Evolutionary conservation across 371 early-diverging fungal genomes (phyloP).

Genomic region (Lichtheimia ornata): DNA sequence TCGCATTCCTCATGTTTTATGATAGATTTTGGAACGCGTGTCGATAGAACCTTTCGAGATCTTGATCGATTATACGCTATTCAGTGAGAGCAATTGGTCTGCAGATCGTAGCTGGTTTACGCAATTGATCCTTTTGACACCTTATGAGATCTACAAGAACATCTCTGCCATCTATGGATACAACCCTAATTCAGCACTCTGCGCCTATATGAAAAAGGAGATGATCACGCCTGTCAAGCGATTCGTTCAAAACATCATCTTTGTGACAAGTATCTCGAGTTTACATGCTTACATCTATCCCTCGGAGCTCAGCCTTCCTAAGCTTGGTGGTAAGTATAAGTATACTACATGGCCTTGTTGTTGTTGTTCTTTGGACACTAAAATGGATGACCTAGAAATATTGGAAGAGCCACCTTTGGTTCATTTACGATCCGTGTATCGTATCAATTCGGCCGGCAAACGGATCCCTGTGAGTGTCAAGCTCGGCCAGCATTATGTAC

Average conservation of each 20-base stretch:
- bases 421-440: background rate
- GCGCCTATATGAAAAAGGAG: slow-evolving; percentile 60
- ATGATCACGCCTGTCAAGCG: slow-evolving; percentile 52
- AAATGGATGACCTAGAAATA: background rate
- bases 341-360: background rate
- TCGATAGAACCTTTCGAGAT: slow-evolving; percentile 68
- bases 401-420: background rate
- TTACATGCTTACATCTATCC: slow-evolving; percentile 67
- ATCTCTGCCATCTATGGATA: slow-evolving; percentile 59
- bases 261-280: slow-evolving; percentile 65
- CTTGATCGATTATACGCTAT: slow-evolving; percentile 77
- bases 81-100: slow-evolving; percentile 38
- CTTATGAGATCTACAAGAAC: slow-evolving; percentile 54
- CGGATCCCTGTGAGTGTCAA: slow-evolving; percentile 71
- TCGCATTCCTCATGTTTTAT: background rate
- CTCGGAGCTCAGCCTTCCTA: slow-evolving; percentile 74
- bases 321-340: slow-evolving; percentile 50
- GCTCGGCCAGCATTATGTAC: slow-evolving; percentile 77
- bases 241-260: slow-evolving; percentile 59
- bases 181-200: slow-evolving; percentile 75
- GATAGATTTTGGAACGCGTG: slow-evolving; percentile 50
- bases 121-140: slow-evolving; percentile 70
- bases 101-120: slow-evolving; percentile 54
- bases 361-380: background rate
- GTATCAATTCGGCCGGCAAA: background rate